Conservation (phyloP, 106 monocot species). For the Gastrodia elata region DNA sequence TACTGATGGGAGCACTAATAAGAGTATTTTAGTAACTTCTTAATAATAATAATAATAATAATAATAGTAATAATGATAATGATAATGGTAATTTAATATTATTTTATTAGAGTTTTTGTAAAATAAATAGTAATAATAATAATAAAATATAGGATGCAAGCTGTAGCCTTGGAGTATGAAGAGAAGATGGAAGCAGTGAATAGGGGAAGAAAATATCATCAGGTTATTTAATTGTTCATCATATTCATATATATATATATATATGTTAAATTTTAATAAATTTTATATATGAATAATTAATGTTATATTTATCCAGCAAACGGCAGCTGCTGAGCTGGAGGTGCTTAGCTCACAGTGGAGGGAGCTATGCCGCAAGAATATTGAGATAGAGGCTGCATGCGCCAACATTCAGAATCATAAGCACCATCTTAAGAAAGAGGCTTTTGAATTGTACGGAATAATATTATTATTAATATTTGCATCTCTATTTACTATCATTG, state of each 20-base stretch:
- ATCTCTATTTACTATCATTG: not conserved
- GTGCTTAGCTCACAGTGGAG: conserved; percentile 66
- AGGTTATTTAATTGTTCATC: conserved; percentile 26
- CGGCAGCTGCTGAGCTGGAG: conserved; percentile 57
- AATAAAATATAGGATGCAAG: conserved; percentile 61
- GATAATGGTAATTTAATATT: too few species aligned
- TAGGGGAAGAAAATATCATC: conserved; percentile 88
- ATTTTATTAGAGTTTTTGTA: too few species aligned
- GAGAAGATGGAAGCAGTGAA: conserved; percentile 78
- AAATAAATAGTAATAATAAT: too few species aligned
- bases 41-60: too few species aligned
- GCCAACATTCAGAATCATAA: conserved; percentile 53
- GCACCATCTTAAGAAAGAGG: conserved; percentile 54
- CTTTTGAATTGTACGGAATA: conserved; percentile 33
- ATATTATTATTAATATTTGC: too few species aligned
- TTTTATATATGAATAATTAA: not conserved
- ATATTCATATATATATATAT: too few species aligned
- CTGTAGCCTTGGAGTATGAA: conserved; percentile 57
- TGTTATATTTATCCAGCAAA: conserved; percentile 51
- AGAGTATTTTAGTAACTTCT: too few species aligned
- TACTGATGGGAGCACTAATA: too few species aligned
- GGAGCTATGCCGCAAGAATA: conserved; percentile 85
- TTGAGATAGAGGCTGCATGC: conserved; percentile 74
- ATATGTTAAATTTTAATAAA: too few species aligned
- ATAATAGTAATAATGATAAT: too few species aligned